Conservation (phyloP, 306 rosid species). For the Malus sylvestris region DNA sequence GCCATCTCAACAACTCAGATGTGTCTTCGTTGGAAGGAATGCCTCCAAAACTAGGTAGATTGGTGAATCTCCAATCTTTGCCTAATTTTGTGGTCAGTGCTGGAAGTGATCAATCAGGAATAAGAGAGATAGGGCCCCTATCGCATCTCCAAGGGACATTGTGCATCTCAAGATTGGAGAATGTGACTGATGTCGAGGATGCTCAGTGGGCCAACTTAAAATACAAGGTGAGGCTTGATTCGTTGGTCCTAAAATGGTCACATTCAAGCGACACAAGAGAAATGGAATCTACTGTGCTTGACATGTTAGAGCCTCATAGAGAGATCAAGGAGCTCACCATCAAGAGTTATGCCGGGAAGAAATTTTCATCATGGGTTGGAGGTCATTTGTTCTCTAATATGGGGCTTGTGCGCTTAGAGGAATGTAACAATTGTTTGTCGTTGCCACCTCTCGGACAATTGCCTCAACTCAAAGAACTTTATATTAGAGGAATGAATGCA, state of each 20-base stretch:
- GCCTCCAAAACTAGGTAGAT: background rate
- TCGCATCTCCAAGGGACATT: background rate
- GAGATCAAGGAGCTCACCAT: background rate
- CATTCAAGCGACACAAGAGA: background rate
- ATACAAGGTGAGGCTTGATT: background rate
- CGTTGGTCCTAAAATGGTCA: background rate
- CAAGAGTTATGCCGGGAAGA: background rate
- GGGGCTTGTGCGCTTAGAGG: background rate
- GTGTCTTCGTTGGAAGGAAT: background rate
- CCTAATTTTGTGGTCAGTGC: background rate
- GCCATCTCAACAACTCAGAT: background rate
- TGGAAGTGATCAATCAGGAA: background rate
- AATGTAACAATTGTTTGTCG: background rate
- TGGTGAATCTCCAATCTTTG: background rate
- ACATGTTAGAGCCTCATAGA: background rate
- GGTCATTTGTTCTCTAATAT: background rate
- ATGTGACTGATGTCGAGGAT: background rate
- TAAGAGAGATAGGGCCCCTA: background rate
- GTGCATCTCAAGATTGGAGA: background rate
- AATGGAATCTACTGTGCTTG: background rate
- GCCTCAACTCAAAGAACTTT: slow-evolving; percentile 5
- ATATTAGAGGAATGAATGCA: background rate
- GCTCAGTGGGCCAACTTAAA: background rate
- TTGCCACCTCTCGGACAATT: slow-evolving; percentile 16
- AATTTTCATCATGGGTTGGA: slow-evolving; percentile 6